Evolutionary conservation across 768 basidiomycete species (phyloP).

Genomic region (Termitomyces eurrhizus): DNA sequence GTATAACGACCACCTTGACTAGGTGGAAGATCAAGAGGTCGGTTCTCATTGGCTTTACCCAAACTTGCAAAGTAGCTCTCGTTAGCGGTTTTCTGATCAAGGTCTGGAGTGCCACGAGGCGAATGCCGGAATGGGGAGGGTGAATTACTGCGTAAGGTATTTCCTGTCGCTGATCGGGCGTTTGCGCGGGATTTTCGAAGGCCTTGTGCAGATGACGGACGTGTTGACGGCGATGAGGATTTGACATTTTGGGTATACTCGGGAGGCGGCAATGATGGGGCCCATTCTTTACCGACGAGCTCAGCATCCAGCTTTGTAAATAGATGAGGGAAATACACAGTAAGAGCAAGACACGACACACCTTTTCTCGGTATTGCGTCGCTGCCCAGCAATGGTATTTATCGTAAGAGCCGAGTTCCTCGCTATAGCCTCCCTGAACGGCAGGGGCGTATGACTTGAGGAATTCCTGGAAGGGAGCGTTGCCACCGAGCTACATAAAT

Average conservation of each 20-base stretch:
- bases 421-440: conserved; percentile 67
- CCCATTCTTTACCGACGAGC: conserved; percentile 75
- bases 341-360: conserved; percentile 25
- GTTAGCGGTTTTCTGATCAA: conserved; percentile 74
- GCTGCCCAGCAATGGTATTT: conserved; percentile 95
- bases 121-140: conserved; percentile 49
- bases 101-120: conserved; percentile 40
- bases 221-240: conserved; percentile 44
- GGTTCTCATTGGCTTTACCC: conserved; percentile 75
- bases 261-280: conserved; percentile 67
- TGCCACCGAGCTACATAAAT: conserved; percentile 72
- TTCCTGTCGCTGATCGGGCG: conserved; percentile 45
- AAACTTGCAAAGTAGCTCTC: conserved; percentile 84
- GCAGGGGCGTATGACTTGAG: conserved; percentile 63
- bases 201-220: conserved; percentile 73
- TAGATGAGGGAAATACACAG: conserved; percentile 17
- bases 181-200: conserved; percentile 85
- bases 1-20: conserved; percentile 92
- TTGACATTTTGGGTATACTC: conserved; percentile 32
- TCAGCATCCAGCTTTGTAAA: conserved; percentile 66
- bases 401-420: conserved; percentile 58
- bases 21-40: conserved; percentile 80
- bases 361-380: conserved; percentile 92
- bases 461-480: conserved; percentile 77
- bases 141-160: conserved; percentile 49